Evolutionary conservation across 2,329 filamentous ascomycete genomes (phyloP).

Genomic region (Cordyceps farinosa): DNA sequence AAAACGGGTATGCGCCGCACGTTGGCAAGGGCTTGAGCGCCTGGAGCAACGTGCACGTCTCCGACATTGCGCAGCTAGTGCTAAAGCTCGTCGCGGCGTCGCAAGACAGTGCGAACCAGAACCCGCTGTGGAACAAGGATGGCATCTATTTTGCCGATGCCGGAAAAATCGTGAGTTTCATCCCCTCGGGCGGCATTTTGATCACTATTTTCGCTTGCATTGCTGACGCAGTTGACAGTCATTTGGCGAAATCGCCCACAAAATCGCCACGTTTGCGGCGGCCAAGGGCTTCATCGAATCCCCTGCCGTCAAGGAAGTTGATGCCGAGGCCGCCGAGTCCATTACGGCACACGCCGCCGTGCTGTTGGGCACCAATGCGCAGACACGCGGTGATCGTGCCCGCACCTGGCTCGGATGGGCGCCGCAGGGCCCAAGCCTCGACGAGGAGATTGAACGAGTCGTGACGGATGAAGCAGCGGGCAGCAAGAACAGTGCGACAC

Average conservation of each 20-base stretch:
- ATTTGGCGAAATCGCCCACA: conserved; percentile 3
- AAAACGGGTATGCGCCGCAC: conserved; percentile 36
- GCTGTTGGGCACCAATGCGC: conserved; percentile 11
- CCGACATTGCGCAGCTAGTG: conserved; percentile 34
- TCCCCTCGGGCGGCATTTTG: background rate
- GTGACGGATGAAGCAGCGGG: background rate
- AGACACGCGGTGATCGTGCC: conserved; percentile 3
- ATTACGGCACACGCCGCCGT: conserved; percentile 11
- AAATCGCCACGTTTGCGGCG: background rate
- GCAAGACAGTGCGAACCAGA: conserved; percentile 16
- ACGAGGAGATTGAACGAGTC: background rate
- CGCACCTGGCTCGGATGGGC: conserved; percentile 8
- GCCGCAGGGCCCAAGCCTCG: conserved; percentile 9
- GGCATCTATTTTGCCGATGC: conserved; percentile 29
- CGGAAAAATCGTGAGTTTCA: background rate
- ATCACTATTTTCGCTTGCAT: background rate
- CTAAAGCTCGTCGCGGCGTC: conserved; percentile 28
- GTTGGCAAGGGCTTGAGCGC: conserved; percentile 36
- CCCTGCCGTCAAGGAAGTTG: background rate
- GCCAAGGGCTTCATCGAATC: background rate
- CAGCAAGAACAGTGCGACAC: background rate
- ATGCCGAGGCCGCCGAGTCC: background rate
- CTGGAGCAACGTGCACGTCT: conserved; percentile 47
- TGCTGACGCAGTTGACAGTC: background rate
- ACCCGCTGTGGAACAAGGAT: conserved; percentile 30